Evolutionary conservation across 306 rosid species (phyloP), one percentile per base, ranked within the genome.

Genomic region (Casuarina glauca): DNA sequence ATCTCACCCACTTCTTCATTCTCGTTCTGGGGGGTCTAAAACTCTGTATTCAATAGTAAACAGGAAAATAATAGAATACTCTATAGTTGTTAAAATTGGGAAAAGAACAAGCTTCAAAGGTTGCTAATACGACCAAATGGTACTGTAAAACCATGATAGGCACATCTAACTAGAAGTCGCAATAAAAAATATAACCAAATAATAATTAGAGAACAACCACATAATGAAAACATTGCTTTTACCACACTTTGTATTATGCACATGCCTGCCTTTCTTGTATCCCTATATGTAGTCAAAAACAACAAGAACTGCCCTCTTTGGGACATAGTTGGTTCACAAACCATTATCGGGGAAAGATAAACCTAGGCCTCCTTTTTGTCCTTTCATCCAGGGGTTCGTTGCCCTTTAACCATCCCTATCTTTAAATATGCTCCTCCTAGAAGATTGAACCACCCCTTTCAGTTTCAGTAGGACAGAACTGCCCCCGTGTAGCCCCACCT

Each of bases 191-290:
- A 51, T 71, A 53, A 49, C 69, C 19, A 43, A 6, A 83, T 13
- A 74, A 38, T 13, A 61, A 36, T 9, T 63, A 9, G 64, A 52
- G 8, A 48, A 6, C 2, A 73, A 48, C 50, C 68, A 32, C 68
- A 45, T 69, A 71, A 66, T 54, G 51, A 78, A 74, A 62, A 71
- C 75, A 69, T 82, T 81, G 83, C 86, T 79, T 81, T 67, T 53
- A 74, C 71, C 82, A 54, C 42, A 74, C 64, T 70, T 48, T 78
- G 64, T 64, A 70, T 75, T 82, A 26, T 55, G 50, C 45, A 78
- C 53, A 26, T 73, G 26, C 43, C 67, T 76, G 44, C 43, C 51
- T 39, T 44, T 36, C 62, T 45, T 35, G 73, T 55, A 75, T 57
- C 57, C 20, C 36, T 43, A 51, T 61, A 36, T 54, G 39, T 77